A percentile compares a stretch with the other conserved stretches of the same genome.
These are phyloP conservation scores for Lophiotrema nucula DNA, from an alignment of 495 filamentous ascomycete genomes.

Conservation along the genomic window DNA sequence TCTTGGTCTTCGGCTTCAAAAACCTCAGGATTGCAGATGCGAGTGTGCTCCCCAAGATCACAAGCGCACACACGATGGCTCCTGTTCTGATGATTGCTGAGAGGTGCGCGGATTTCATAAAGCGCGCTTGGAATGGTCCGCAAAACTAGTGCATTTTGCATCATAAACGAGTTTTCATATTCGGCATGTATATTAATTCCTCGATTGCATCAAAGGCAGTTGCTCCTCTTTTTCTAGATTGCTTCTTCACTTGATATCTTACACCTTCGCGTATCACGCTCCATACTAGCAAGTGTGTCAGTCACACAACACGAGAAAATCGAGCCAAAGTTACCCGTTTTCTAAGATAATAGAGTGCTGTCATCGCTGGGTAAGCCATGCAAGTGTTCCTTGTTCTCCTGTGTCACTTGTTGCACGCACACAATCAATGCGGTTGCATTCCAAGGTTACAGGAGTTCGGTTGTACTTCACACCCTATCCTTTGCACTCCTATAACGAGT, in stretches of 20 bases:
- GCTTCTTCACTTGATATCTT: not conserved
- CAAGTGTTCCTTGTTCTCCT: too few species aligned
- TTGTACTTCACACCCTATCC: too few species aligned
- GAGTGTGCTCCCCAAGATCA: slow-evolving; percentile 18
- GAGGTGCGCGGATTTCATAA: slow-evolving; percentile 19
- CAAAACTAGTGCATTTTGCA: slow-evolving; percentile 7
- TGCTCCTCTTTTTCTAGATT: not conserved
- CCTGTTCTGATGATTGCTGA: slow-evolving; percentile 21
- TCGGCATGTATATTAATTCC: not conserved
- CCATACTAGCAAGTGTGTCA: too few species aligned
- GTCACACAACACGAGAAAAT: too few species aligned
- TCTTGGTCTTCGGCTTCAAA: slow-evolving; percentile 22
- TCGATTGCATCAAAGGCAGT: not conserved
- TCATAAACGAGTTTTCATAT: slow-evolving; percentile 4
- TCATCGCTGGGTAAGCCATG: too few species aligned
- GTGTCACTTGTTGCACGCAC: too few species aligned
- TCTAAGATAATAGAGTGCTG: too few species aligned
- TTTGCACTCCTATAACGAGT: too few species aligned
- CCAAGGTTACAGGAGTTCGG: too few species aligned
- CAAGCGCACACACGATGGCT: slow-evolving; percentile 17
- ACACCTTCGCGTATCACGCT: not conserved
- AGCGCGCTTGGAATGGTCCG: slow-evolving; percentile 6
- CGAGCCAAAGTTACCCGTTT: too few species aligned
- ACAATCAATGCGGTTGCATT: too few species aligned
- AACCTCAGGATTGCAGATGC: slow-evolving; percentile 21